Conservation (phyloP, 2,329 filamentous ascomycete genomes). For the Xylariales sp. region DNA sequence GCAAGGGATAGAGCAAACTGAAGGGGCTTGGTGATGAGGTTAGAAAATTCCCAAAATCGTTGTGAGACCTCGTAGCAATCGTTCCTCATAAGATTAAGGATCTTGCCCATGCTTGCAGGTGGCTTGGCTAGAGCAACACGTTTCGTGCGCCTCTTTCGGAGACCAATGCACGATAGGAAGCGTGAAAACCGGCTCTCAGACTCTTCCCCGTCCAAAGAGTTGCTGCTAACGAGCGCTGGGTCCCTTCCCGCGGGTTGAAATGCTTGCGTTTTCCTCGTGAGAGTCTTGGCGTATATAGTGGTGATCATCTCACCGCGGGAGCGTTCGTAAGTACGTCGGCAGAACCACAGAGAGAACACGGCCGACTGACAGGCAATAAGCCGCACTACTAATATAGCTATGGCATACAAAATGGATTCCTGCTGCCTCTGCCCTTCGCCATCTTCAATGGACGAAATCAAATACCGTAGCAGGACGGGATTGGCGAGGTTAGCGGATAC, state of each 20-base stretch:
- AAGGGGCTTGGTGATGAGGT: slow-evolving; percentile 71
- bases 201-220: slow-evolving; percentile 13
- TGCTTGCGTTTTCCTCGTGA: slow-evolving; percentile 56
- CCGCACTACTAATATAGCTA: slow-evolving; percentile 56
- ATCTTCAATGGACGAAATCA: slow-evolving; percentile 63
- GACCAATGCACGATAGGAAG: slow-evolving; percentile 20
- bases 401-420: slow-evolving; percentile 61
- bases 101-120: slow-evolving; percentile 82
- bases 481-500: slow-evolving; percentile 50
- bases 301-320: slow-evolving; percentile 83
- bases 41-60: slow-evolving; percentile 81
- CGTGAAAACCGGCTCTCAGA: slow-evolving; percentile 20
- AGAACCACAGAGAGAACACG: slow-evolving; percentile 74
- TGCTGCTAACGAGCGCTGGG: slow-evolving; percentile 11
- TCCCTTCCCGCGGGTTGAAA: slow-evolving; percentile 27
- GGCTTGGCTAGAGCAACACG: slow-evolving; percentile 32
- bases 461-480: slow-evolving; percentile 67
- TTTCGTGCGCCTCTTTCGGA: slow-evolving; percentile 14
- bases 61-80: slow-evolving; percentile 82
- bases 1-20: slow-evolving; percentile 70
- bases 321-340: slow-evolving; percentile 78
- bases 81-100: slow-evolving; percentile 79
- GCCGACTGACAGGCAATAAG: slow-evolving; percentile 60
- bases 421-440: slow-evolving; percentile 41
- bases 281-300: slow-evolving; percentile 76